Evolutionary conservation across 78 protist genomes (phyloP).

Genomic region (Emiliania huxleyi): DNA sequence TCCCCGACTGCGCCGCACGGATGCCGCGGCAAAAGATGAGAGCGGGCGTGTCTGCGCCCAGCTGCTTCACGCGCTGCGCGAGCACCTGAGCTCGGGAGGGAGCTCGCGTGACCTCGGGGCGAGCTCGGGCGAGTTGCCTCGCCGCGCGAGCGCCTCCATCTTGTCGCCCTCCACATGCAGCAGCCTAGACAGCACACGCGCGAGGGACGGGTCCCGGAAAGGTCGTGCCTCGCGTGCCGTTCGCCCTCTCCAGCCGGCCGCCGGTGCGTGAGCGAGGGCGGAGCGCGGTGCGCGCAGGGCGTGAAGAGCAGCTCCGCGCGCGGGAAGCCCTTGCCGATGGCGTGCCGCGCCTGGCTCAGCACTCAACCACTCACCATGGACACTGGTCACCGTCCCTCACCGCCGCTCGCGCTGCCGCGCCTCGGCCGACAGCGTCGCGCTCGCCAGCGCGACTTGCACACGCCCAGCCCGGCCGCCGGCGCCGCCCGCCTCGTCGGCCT

Average conservation of each 20-base stretch:
- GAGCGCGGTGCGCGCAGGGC: background rate
- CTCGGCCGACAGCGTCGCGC: background rate
- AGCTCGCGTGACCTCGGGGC: no score
- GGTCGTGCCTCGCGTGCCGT: no score
- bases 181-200: no score
- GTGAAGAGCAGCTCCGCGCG: background rate
- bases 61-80: background rate
- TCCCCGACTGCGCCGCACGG: no score
- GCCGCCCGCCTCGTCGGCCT: no score
- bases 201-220: no score
- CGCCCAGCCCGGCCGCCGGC: background rate
- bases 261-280: background rate
- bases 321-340: background rate
- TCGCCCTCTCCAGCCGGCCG: background rate
- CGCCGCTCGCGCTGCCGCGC: background rate
- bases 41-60: background rate
- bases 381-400: background rate
- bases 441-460: background rate
- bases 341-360: background rate
- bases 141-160: background rate
- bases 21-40: constrained; percentile 8
- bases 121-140: no score
- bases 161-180: background rate
- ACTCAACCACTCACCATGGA: background rate
- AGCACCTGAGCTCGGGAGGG: no score